Evolutionary conservation across 1,139 yeast genomes (phyloP).

Genomic region (Debaryomycetaceae sp.): DNA sequence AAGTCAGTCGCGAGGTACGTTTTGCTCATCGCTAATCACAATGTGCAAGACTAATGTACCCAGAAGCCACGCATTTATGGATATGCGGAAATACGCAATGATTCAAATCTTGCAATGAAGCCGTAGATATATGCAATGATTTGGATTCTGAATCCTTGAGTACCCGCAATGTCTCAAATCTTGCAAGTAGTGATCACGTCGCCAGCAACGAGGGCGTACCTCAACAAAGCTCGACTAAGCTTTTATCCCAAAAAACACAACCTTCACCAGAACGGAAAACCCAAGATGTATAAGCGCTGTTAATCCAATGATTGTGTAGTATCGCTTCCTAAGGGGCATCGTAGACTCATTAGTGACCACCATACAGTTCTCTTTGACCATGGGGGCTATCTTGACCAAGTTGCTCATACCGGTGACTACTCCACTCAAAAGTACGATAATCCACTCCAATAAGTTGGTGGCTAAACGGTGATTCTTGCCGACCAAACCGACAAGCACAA

Average conservation of each 20-base stretch:
- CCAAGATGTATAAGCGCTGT: conserved; percentile 28
- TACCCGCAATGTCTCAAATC: no score
- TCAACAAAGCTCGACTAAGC: conserved; percentile 1
- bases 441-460: conserved; percentile 35
- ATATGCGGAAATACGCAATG: no score
- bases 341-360: conserved; percentile 17
- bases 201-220: no score
- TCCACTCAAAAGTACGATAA: conserved; percentile 35
- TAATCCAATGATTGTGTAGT: conserved; percentile 12
- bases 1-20: no score
- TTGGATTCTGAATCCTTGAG: no score
- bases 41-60: no score
- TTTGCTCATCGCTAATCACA: no score
- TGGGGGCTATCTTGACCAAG: conserved; percentile 31
- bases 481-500: conserved; percentile 35
- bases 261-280: conserved; percentile 36
- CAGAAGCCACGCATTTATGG: no score
- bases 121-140: no score
- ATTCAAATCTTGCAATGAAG: no score
- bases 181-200: no score
- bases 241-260: conserved; percentile 36
- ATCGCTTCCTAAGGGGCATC: conserved; percentile 11
- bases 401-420: conserved; percentile 39
- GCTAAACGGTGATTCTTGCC: conserved; percentile 24
- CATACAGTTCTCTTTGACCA: conserved; percentile 24